phyloP scores from a whole-genome alignment of 495 filamentous ascomycete species.

The Sabuloglossum arenarium region DNA sequence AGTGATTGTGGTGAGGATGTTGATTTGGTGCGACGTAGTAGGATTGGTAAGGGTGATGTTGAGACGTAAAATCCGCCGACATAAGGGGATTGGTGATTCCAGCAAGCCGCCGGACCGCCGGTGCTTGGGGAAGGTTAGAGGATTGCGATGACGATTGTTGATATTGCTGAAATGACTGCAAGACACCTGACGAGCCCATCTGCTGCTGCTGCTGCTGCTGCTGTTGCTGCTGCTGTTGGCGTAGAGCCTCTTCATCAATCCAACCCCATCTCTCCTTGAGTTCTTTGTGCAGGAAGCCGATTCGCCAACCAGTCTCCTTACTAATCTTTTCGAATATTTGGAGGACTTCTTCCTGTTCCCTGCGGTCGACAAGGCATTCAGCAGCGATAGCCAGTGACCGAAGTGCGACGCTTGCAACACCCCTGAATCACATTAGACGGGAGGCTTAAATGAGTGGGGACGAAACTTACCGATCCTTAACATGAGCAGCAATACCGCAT shows the following conservation, averaged over 20 bases:
- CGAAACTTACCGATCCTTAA: constrained; percentile 41
- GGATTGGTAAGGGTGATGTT: constrained; percentile 56
- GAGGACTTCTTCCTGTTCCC: constrained; percentile 72
- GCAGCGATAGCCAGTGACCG: constrained; percentile 62
- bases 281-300: constrained; percentile 42
- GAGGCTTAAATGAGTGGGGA: neutral
- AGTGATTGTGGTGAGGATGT: constrained; percentile 8
- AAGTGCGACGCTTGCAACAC: constrained; percentile 54
- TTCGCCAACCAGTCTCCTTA: constrained; percentile 59
- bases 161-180: constrained; percentile 8
- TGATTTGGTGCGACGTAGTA: constrained; percentile 31
- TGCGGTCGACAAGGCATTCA: constrained; percentile 42
- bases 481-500: constrained; percentile 73
- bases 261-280: constrained; percentile 65
- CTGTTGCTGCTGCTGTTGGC: constrained; percentile 12
- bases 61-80: constrained; percentile 48
- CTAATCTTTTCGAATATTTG: constrained; percentile 50
- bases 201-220: constrained; percentile 12
- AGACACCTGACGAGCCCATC: neutral
- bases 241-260: constrained; percentile 24
- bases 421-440: constrained; percentile 21
- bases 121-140: constrained; percentile 11
- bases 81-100: constrained; percentile 44
- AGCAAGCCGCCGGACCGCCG: constrained; percentile 10
- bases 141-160: constrained; percentile 7